Percentiles rank a stretch among this genome's conserved stretches.
These are phyloP conservation scores for Rubroboletus pulcherrimus DNA, from an alignment of 768 basidiomycete genomes.

Conservation along the genomic window DNA sequence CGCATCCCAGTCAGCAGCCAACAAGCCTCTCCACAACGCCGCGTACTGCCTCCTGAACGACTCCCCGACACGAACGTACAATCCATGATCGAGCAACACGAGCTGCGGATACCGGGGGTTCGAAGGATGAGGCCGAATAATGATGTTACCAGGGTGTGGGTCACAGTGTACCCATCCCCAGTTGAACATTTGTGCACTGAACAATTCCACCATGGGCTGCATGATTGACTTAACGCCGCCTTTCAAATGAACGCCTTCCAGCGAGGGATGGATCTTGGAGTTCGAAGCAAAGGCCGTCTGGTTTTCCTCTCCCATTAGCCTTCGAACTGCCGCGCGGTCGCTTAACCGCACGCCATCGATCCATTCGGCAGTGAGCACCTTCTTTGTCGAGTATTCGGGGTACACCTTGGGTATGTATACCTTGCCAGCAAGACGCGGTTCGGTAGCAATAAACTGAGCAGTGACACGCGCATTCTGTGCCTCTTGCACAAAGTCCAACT, in stretches of 20 bases:
- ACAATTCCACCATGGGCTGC: conserved; percentile 84
- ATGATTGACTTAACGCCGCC: conserved; percentile 67
- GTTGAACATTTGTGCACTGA: conserved; percentile 85
- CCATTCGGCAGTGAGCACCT: conserved; percentile 84
- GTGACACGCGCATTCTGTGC: conserved; percentile 73
- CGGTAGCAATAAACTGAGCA: conserved; percentile 60
- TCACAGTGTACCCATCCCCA: conserved; percentile 91
- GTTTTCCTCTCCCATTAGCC: conserved; percentile 53
- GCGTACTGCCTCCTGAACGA: conserved; percentile 75
- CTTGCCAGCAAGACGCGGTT: conserved; percentile 63
- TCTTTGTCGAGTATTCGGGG: conserved; percentile 66
- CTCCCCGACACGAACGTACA: conserved; percentile 73
- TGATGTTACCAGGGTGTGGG: conserved; percentile 75
- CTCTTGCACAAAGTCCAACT: conserved; percentile 80
- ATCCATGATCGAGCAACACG: conserved; percentile 88
- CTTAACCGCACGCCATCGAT: conserved; percentile 73
- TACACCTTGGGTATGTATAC: conserved; percentile 81
- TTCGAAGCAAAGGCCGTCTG: background rate
- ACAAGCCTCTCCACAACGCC: conserved; percentile 66
- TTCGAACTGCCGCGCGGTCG: conserved; percentile 54
- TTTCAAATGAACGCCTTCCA: conserved; percentile 36
- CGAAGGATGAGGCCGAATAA: conserved; percentile 49
- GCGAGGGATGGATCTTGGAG: background rate
- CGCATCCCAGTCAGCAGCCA: conserved; percentile 50
- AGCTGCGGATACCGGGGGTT: conserved; percentile 46